Percentiles rank a stretch among this genome's conserved stretches.
Evolutionary conservation across 2,329 filamentous ascomycete species (phyloP).

Genomic region (Dactylonectria macrodidyma): DNA sequence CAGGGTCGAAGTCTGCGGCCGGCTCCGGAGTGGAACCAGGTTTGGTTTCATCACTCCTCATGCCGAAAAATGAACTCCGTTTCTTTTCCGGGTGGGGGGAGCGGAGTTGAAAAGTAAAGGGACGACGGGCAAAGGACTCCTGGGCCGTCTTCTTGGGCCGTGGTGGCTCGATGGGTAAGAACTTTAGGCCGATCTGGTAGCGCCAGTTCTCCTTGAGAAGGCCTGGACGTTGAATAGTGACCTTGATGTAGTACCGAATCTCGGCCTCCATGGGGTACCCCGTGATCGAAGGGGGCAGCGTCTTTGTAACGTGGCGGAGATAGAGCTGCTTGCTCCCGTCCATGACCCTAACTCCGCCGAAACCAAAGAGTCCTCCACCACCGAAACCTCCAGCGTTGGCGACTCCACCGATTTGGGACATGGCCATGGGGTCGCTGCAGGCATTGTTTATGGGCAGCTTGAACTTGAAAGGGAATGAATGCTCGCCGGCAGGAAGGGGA

Average conservation of each 20-base stretch:
- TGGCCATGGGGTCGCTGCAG: conserved; percentile 70
- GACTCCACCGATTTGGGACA: conserved; percentile 69
- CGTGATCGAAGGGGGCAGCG: conserved; percentile 89
- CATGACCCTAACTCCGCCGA: conserved; percentile 71
- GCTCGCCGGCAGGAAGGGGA: conserved; percentile 77
- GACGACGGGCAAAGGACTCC: conserved; percentile 87
- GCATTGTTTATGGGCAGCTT: conserved; percentile 84
- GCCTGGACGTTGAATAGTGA: conserved; percentile 90
- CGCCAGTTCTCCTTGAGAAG: conserved; percentile 93
- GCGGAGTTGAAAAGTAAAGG: conserved; percentile 69
- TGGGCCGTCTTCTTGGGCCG: conserved; percentile 76
- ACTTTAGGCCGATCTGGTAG: conserved; percentile 79
- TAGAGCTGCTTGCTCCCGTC: conserved; percentile 75
- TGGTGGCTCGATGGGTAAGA: conserved; percentile 93
- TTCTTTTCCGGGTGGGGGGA: conserved; percentile 58
- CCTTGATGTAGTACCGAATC: conserved; percentile 95
- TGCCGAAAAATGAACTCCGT: conserved; percentile 74
- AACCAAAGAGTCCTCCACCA: conserved; percentile 62
- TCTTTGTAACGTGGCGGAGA: conserved; percentile 83
- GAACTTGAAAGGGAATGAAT: conserved; percentile 85
- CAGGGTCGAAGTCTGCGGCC: conserved; percentile 49
- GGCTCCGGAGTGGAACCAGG: conserved; percentile 40
- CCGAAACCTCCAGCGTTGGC: conserved; percentile 68
- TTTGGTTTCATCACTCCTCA: conserved; percentile 47
- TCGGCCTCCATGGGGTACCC: conserved; percentile 90